Evolutionary conservation across 495 filamentous ascomycete genomes (phyloP).

Genomic region (Penicillium maclennaniae): DNA sequence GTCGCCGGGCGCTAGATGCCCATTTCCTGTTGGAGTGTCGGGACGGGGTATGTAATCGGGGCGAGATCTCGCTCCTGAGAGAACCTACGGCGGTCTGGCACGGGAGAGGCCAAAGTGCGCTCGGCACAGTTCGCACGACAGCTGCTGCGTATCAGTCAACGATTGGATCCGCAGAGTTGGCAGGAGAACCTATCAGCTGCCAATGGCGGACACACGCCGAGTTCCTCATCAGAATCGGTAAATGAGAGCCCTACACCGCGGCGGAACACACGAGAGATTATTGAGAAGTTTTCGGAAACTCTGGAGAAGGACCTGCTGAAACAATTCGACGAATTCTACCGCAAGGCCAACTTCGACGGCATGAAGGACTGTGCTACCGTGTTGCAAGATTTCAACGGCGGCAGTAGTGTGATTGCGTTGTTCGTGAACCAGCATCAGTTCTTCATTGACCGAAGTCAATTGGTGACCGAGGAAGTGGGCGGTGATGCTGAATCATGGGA

Average conservation of each 20-base stretch:
- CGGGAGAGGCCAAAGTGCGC: conserved; percentile 79
- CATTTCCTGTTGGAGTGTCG: conserved; percentile 95
- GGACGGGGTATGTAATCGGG: conserved; percentile 84
- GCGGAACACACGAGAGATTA: conserved; percentile 76
- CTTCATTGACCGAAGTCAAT: conserved; percentile 89
- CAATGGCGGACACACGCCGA: conserved; percentile 47
- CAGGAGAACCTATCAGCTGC: conserved; percentile 55
- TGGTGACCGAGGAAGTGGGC: conserved; percentile 86
- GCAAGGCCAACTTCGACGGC: conserved; percentile 87
- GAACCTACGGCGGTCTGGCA: conserved; percentile 72
- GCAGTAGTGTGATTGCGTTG: conserved; percentile 84
- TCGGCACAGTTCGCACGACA: conserved; percentile 89
- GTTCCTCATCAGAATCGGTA: conserved; percentile 36
- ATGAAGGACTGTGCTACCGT: conserved; percentile 96
- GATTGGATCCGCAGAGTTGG: conserved; percentile 73
- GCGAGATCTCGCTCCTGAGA: conserved; percentile 75
- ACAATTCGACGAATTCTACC: conserved; percentile 95
- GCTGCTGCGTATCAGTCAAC: conserved; percentile 79
- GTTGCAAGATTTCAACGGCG: conserved; percentile 92
- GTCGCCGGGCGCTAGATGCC: conserved; percentile 84
- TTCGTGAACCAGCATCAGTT: conserved; percentile 99
- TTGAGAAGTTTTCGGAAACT: conserved; percentile 95
- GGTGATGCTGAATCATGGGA: conserved; percentile 85
- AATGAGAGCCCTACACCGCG: conserved; percentile 36
- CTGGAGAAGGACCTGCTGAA: conserved; percentile 92